These are phyloP conservation scores for Suhomyces pyralidae DNA, from an alignment of 805 yeast species.

Conservation along the genomic window DNA sequence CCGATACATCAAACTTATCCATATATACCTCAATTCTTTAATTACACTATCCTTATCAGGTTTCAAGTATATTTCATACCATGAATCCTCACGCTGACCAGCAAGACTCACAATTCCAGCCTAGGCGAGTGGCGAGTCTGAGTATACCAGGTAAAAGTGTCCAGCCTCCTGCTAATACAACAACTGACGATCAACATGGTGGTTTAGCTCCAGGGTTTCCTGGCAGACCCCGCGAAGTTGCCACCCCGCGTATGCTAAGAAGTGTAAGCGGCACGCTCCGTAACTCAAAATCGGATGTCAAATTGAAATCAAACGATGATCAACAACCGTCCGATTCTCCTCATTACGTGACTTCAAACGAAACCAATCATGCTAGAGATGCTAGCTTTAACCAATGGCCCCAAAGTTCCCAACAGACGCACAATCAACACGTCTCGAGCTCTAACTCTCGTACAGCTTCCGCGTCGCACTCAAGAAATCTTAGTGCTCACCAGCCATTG, in stretches of 20 bases:
- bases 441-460: neutral
- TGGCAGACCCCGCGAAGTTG: slow-evolving; percentile 40
- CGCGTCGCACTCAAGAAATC: slow-evolving; percentile 5
- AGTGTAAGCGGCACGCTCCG: slow-evolving; percentile 45
- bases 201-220: neutral
- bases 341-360: slow-evolving; percentile 9
- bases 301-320: slow-evolving; percentile 9
- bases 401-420: slow-evolving; percentile 5
- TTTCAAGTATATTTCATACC: neutral
- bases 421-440: neutral
- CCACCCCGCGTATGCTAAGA: slow-evolving; percentile 68
- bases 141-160: slow-evolving; percentile 1
- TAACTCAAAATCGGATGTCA: slow-evolving; percentile 10
- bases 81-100: slow-evolving; percentile 3
- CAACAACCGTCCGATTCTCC: slow-evolving; percentile 12
- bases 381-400: slow-evolving; percentile 13
- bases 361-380: slow-evolving; percentile 14
- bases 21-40: neutral
- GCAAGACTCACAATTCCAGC: slow-evolving; percentile 4
- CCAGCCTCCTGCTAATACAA: neutral
- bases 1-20: neutral
- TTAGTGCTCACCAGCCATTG: neutral
- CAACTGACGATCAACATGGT: neutral
- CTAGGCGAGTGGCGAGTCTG: slow-evolving; percentile 6
- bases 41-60: neutral